Conservation (phyloP, 192 early-diverging fungal species). For the Paraglomus occultum region DNA sequence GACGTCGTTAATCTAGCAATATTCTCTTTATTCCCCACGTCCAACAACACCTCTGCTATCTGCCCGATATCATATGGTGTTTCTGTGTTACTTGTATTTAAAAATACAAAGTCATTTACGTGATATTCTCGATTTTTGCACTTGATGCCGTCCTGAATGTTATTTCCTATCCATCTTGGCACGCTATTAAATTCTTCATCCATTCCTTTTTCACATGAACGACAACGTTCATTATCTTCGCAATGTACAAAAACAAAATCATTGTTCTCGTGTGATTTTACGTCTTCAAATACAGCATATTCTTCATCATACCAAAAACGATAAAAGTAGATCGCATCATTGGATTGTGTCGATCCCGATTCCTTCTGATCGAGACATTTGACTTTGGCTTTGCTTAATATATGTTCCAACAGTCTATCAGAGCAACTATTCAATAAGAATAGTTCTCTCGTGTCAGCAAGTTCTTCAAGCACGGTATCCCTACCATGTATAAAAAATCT, state of each 20-base stretch:
- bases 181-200: background rate
- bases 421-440: conserved; percentile 55
- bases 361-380: conserved; percentile 36
- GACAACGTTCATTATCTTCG: conserved; percentile 25
- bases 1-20: background rate
- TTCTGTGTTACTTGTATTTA: conserved; percentile 41
- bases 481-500: conserved; percentile 51
- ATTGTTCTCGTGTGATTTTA: conserved; percentile 33
- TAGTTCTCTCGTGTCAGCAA: conserved; percentile 52
- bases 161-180: conserved; percentile 8
- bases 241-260: conserved; percentile 28
- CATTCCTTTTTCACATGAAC: conserved; percentile 22
- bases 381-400: conserved; percentile 49
- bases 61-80: conserved; percentile 56
- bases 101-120: conserved; percentile 54
- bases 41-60: conserved; percentile 38
- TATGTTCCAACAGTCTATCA: conserved; percentile 37
- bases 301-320: conserved; percentile 57
- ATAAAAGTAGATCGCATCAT: conserved; percentile 1
- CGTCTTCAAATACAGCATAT: conserved; percentile 56
- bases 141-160: background rate
- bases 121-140: conserved; percentile 49
- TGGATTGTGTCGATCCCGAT: conserved; percentile 37
- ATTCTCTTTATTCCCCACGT: background rate
- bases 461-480: conserved; percentile 55